Percentiles rank a stretch among this genome's conserved stretches.
Evolutionary conservation across 805 yeast species (phyloP).

Genomic region (Ogataea pini): DNA sequence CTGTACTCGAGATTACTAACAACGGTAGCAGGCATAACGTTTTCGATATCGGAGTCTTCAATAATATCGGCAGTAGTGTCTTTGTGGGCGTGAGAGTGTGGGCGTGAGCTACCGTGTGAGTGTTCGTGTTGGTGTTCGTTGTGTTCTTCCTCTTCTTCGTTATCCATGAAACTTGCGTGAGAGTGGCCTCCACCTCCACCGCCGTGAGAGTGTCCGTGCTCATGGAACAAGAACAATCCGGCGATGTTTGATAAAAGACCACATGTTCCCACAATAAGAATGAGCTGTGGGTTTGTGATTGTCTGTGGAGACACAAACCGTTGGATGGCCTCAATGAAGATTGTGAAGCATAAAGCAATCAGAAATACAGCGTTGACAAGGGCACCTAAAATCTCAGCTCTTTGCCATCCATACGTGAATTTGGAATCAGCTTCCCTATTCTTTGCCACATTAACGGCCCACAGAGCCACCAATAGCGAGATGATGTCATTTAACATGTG

Average conservation of each 20-base stretch:
- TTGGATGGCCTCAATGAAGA: slow-evolving; percentile 89
- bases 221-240: slow-evolving; percentile 88
- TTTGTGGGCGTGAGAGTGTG: slow-evolving; percentile 25
- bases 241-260: slow-evolving; percentile 82
- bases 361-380: slow-evolving; percentile 90
- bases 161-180: slow-evolving; percentile 24
- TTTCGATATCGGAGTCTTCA: slow-evolving; percentile 29
- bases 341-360: slow-evolving; percentile 88
- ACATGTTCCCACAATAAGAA: slow-evolving; percentile 76
- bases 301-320: slow-evolving; percentile 79
- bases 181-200: slow-evolving; percentile 36
- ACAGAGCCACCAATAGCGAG: slow-evolving; percentile 83
- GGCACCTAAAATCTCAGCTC: slow-evolving; percentile 97
- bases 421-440: slow-evolving; percentile 78
- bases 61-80: slow-evolving; percentile 9
- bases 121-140: slow-evolving; percentile 15
- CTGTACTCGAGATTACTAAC: slow-evolving; percentile 17
- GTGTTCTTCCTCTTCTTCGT: slow-evolving; percentile 19
- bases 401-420: slow-evolving; percentile 96
- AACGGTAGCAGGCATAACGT: slow-evolving; percentile 32
- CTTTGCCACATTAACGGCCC: slow-evolving; percentile 94
- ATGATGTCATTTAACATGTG: slow-evolving; percentile 96
- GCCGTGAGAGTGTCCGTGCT: slow-evolving; percentile 65
- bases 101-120: slow-evolving; percentile 1
- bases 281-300: slow-evolving; percentile 79